Evolutionary conservation across 2,329 filamentous ascomycete genomes (phyloP).

Genomic region (Thelonectria rubi): DNA sequence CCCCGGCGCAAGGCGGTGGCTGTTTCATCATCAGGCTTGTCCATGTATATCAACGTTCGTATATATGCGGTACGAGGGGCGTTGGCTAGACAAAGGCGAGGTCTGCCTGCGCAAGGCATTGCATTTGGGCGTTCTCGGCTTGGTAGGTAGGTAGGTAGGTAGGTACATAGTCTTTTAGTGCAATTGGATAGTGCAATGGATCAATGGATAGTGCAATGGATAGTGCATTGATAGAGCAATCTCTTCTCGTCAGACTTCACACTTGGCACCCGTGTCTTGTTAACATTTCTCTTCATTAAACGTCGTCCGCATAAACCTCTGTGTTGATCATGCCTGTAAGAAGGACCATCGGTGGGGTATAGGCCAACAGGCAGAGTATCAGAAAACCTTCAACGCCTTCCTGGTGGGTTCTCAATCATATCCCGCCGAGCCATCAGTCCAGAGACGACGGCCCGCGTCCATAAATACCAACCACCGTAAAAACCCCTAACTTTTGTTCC

Average conservation of each 20-base stretch:
- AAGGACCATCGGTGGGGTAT: constrained; percentile 52
- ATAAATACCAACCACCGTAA: constrained; percentile 41
- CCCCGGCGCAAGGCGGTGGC: neutral
- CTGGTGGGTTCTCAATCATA: constrained; percentile 42
- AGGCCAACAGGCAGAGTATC: constrained; percentile 52
- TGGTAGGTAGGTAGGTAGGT: constrained; percentile 10
- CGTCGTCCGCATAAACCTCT: constrained; percentile 48
- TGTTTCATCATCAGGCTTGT: constrained; percentile 1
- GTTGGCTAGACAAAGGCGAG: constrained; percentile 21
- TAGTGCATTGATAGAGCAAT: constrained; percentile 12
- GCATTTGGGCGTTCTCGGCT: constrained; percentile 13
- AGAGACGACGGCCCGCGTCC: constrained; percentile 35
- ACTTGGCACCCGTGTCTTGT: neutral
- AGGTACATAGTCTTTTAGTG: constrained; percentile 10
- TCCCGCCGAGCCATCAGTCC: constrained; percentile 32
- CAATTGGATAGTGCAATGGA: constrained; percentile 5
- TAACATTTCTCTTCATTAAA: constrained; percentile 47
- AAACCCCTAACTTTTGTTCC: constrained; percentile 48
- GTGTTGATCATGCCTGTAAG: constrained; percentile 49
- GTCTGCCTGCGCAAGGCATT: constrained; percentile 18
- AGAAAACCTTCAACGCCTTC: constrained; percentile 55
- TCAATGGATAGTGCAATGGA: constrained; percentile 8
- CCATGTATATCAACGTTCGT: constrained; percentile 17
- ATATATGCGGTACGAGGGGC: constrained; percentile 18
- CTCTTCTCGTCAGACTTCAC: constrained; percentile 3